Evolutionary conservation across 2,329 filamentous ascomycete species (phyloP), one percentile per base, ranked within the genome.

Genomic region (Huntiella decipiens): DNA sequence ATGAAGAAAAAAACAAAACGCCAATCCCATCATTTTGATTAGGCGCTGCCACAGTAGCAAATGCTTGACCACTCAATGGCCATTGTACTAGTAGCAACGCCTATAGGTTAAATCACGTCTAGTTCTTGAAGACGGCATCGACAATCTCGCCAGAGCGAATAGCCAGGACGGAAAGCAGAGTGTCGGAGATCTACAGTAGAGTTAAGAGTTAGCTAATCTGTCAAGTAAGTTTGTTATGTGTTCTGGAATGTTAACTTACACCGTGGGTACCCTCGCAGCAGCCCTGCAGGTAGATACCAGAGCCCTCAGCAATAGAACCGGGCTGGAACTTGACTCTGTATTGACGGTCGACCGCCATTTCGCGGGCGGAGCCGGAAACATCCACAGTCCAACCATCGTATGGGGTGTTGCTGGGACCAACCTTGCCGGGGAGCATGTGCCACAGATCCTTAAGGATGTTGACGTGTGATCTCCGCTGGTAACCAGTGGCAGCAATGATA

Each of bases 221-320:
- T 10, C 22, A 28, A 7, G 8, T 7, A 10, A 28, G 22, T 28
- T 28, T 7, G 6, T 28, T 8, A 33, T 10, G 16, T 19, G 17
- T 34, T 28, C 22, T 28, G 36, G 12, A 45, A 45, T 31, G 8
- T 46, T 44, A 37, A 77, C 81, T 76, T 72, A 88, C 81, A 50
- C 88, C 88, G 61, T 96, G 88, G 32, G 86, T 93, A 51, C 71
- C 76, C 66, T 96, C 87, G 59, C 86, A 92, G 65, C 87, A 95
- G 31, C 88, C 88, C 60, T 96, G 91, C 54, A 96, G 67, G 80
- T 83, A 96, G 49, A 96, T 69, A 3, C 87, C 87, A 11, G 84
- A 80, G 38, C 78, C 74, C 0, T 69, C 58, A n/a, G 75, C 71
- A 32, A 96, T 79, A 41, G 72, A 68, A 28, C 73, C 77, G 1